Evolutionary conservation across 1,284 basidiomycete species (phyloP).

Genomic region (Neonothopanus nambi): DNA sequence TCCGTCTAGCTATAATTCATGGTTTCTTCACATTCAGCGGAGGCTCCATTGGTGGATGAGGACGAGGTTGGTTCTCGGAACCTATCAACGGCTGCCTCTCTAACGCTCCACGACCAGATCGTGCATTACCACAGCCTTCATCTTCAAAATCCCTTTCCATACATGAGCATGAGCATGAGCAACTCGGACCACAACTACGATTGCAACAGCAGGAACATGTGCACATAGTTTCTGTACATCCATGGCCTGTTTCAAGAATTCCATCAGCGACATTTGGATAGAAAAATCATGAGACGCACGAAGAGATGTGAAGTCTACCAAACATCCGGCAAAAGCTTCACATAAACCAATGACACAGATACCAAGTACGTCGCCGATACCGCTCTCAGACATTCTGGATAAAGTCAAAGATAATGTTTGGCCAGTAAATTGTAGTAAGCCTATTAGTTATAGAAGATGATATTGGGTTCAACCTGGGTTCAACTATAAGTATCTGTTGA

Average conservation of each 20-base stretch:
- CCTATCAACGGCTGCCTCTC: background rate
- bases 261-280: background rate
- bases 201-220: background rate
- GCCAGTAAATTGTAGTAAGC: no score
- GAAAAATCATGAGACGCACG: background rate
- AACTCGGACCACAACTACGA: background rate
- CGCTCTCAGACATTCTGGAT: background rate
- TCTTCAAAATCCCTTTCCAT: background rate
- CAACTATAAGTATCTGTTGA: no score
- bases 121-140: background rate
- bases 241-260: background rate
- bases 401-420: no score
- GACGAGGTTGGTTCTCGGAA: background rate
- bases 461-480: no score
- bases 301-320: background rate
- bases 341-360: background rate
- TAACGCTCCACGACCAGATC: background rate
- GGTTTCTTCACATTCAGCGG: background rate
- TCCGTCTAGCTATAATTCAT: no score
- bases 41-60: constrained; percentile 4
- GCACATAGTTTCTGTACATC: no score
- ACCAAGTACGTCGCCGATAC: background rate
- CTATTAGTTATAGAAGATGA: no score
- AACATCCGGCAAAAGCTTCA: background rate
- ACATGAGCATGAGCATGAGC: background rate